Conservation (phyloP, 73 alveolate genomes). For the Paramecium biaurelia region DNA sequence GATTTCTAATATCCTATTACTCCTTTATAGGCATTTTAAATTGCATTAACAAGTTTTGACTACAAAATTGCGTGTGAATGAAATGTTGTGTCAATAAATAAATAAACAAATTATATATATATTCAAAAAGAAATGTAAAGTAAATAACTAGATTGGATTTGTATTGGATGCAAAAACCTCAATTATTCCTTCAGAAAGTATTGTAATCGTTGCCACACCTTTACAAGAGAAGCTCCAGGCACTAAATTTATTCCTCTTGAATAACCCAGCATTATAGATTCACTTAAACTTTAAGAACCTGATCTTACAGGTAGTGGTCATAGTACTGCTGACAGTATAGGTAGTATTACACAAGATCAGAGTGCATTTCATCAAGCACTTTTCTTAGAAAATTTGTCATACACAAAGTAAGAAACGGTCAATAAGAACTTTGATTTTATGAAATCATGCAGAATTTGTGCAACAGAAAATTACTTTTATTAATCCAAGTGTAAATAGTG, state of each 20-base stretch:
- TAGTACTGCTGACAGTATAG: neutral
- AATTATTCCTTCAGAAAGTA: conserved; percentile 83
- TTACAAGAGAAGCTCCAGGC: neutral
- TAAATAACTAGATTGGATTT: conserved; percentile 84
- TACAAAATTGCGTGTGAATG: conserved; percentile 89
- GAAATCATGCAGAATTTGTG: neutral
- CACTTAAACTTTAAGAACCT: conserved; percentile 30
- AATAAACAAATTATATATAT: neutral
- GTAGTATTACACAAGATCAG: neutral
- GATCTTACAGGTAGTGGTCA: conserved; percentile 20
- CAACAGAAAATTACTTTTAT: conserved; percentile 9
- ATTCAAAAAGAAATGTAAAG: neutral
- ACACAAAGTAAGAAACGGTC: neutral
- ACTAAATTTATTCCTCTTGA: neutral
- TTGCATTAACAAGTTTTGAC: conserved; percentile 82
- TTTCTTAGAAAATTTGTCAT: neutral
- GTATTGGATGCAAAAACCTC: conserved; percentile 80
- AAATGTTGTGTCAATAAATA: conserved; percentile 37
- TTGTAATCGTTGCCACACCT: conserved; percentile 84
- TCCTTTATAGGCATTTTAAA: conserved; percentile 80
- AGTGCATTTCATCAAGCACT: neutral
- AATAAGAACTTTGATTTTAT: neutral
- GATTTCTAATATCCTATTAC: conserved; percentile 85
- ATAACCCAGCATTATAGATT: conserved; percentile 19
- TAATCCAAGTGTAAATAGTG: conserved; percentile 21